A percentile compares a stretch with the other conserved stretches of the same genome.
Conservation (phyloP, 768 basidiomycete species). For the Basidioascus undulatus region DNA sequence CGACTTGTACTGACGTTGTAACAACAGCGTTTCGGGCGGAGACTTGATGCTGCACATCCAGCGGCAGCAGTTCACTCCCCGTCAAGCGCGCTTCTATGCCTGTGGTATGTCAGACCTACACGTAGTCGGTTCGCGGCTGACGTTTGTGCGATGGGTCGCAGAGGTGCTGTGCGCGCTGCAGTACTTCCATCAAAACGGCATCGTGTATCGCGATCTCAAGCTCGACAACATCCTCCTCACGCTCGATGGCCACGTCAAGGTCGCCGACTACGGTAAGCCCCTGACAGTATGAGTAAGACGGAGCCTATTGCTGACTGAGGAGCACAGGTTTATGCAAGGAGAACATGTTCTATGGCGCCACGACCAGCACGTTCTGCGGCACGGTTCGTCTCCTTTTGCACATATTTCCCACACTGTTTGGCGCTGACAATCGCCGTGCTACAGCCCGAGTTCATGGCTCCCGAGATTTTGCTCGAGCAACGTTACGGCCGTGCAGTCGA, state of each 20-base stretch:
- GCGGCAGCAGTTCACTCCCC: slow-evolving; percentile 91
- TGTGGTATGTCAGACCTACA: no score
- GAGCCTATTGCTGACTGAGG: no score
- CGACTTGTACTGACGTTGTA: no score
- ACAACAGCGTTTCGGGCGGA: slow-evolving; percentile 87
- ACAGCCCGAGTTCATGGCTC: slow-evolving; percentile 99
- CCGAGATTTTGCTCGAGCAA: slow-evolving; percentile 98
- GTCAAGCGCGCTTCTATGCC: slow-evolving; percentile 99
- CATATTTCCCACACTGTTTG: no score
- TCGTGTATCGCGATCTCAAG: slow-evolving; percentile 95
- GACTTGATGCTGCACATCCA: slow-evolving; percentile 99
- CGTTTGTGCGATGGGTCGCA: no score
- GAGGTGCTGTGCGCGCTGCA: slow-evolving; percentile 88
- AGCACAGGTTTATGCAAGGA: slow-evolving; percentile 96
- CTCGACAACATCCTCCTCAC: slow-evolving; percentile 94
- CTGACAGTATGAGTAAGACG: no score
- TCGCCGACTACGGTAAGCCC: slow-evolving; percentile 99
- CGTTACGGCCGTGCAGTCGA: slow-evolving; percentile 95
- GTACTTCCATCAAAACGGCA: slow-evolving; percentile 97
- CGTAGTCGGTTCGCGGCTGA: no score
- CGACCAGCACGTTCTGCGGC: slow-evolving; percentile 96
- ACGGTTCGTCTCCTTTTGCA: no score
- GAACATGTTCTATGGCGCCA: slow-evolving; percentile 90
- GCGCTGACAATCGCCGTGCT: no score
- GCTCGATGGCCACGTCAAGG: slow-evolving; percentile 90